Percentiles rank a stretch among this genome's conserved stretches.
Evolutionary conservation across 148 eudicot genomes (phyloP).

Genomic region (Rhododendron henanense): DNA sequence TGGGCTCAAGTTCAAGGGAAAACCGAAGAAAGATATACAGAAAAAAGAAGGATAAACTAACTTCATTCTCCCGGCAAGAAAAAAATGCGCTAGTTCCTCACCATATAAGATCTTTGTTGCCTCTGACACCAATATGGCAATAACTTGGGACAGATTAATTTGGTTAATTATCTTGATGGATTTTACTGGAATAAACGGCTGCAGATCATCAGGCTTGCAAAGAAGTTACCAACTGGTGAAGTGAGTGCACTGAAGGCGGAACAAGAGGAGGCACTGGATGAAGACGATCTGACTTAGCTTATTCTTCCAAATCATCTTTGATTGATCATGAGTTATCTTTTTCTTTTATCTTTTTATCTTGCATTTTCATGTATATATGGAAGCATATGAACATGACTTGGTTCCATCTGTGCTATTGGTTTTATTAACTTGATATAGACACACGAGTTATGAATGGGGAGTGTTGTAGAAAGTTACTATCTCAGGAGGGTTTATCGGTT

Average conservation of each 20-base stretch:
- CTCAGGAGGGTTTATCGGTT: neutral
- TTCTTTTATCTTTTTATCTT: neutral
- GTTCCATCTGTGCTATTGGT: neutral
- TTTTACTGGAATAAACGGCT: neutral
- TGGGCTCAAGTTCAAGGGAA: neutral
- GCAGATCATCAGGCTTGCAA: conserved; percentile 71
- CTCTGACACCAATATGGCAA: neutral
- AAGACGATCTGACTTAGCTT: conserved; percentile 68
- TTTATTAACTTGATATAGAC: neutral
- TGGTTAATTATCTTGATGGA: neutral
- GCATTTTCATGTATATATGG: neutral
- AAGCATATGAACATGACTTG: neutral
- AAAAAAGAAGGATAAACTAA: neutral
- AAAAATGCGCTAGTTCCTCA: neutral
- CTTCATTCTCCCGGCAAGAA: neutral
- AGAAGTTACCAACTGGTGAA: conserved; percentile 82
- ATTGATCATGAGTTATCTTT: neutral
- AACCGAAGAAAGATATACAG: neutral
- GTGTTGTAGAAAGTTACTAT: too few species aligned
- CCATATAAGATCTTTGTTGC: neutral
- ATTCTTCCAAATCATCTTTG: neutral
- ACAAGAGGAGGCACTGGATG: conserved; percentile 58
- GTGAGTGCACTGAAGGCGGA: conserved; percentile 39
- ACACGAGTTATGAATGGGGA: neutral
- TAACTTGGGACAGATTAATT: neutral